Base-by-base conservation (phyloP, 2,329 filamentous ascomycete genomes). In the Lasiodiplodia citricola region DNA sequence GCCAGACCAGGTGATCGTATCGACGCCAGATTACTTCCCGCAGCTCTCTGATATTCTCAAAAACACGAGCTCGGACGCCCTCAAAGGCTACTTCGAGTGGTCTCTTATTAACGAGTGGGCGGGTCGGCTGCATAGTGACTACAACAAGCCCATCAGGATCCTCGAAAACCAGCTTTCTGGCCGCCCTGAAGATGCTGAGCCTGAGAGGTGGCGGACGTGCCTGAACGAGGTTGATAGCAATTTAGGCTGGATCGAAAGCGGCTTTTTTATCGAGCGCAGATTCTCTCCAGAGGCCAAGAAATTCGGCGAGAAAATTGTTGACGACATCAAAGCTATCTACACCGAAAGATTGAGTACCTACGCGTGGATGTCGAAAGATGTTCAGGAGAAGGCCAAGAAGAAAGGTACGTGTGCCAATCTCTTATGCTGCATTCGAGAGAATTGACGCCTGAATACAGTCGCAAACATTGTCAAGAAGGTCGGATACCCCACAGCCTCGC, bases 391-490 rank as follows among this genome's bases (percentile, higher is more conserved):
- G 7, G 88, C 88, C 2, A 86, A 88, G 54, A 81, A 88, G 66
- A 92, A 92, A 75, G 47, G 60, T 64, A 23, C n/a, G 28, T 25
- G 11, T 21, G 31, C 31, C n/a, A 54, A 10, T 13, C 38, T 41
- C 13, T 14, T 41, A 41, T 41, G 3, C 31, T 8, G 2, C 6
- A 8, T 7, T 35, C 31, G 7, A 10, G 31, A 35, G n/a, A 35
- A 2, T 5, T 35, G 8, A 35, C 31, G 8, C 31, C 31, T 35
- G 31, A 8, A 41, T 14, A 14, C 38, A 41, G 86, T 92, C 2
- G 83, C 88, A 71, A 88, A 90, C 68, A 91, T 92, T 71, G 80
- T 86, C 21, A 88, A 90, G 71, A 91, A 91, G 75, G 89, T 92
- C 66, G 90, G 89, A 1, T 91, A 90, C 73, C 89, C 89, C 1